phyloP scores from a whole-genome alignment of 1,139 yeast genomes.

The Blastobotrys persicus region DNA sequence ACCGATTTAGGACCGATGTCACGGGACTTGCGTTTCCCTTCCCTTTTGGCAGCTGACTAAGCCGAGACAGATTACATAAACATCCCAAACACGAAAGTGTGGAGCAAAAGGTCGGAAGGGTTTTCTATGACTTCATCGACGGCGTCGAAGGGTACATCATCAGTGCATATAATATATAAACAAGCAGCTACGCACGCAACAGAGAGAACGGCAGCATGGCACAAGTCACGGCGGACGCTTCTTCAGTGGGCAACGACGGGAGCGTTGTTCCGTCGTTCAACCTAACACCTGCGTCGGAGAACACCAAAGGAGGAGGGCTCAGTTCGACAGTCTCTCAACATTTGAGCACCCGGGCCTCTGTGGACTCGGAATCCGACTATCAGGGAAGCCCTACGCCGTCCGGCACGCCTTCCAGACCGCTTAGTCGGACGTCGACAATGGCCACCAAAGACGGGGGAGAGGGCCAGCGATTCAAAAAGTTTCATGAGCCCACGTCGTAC shows the following conservation, averaged over 20 bases:
- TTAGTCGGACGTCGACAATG: conserved; percentile 63
- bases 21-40: no score
- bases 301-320: not conserved
- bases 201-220: not conserved
- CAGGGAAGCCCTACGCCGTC: conserved; percentile 20
- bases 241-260: not conserved
- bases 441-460: conserved; percentile 74
- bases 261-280: not conserved
- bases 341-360: conserved; percentile 33
- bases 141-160: not conserved
- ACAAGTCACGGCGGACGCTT: not conserved
- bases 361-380: conserved; percentile 37
- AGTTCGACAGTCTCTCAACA: not conserved
- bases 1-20: no score
- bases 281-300: conserved; percentile 11
- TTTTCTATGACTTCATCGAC: not conserved
- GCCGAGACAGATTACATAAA: not conserved
- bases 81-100: not conserved
- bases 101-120: not conserved
- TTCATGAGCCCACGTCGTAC: conserved; percentile 37
- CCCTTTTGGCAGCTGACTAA: no score
- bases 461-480: conserved; percentile 54
- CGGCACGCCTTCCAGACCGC: conserved; percentile 45
- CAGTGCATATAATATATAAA: no score
- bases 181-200: not conserved